Evolutionary conservation across 129 eudicot genomes (phyloP).

Genomic region (Heracleum sosnowskyi): DNA sequence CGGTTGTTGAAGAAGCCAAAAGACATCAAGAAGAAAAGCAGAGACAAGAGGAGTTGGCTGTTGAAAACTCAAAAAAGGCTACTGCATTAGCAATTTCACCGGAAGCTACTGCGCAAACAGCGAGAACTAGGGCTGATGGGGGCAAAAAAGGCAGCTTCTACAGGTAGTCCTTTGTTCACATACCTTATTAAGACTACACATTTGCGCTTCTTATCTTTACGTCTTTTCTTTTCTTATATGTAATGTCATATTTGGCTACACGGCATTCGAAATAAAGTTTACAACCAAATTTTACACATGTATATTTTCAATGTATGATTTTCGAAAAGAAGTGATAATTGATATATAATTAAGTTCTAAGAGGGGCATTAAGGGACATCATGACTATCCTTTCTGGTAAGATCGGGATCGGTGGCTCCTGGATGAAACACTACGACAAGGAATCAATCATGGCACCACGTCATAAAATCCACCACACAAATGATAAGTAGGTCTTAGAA

Average conservation of each 20-base stretch:
- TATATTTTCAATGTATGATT: too few species aligned
- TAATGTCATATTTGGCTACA: neutral
- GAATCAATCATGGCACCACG: neutral
- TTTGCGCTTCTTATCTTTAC: neutral
- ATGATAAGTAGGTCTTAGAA: neutral
- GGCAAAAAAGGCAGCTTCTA: conserved; percentile 22
- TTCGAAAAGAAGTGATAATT: too few species aligned
- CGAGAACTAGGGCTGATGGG: conserved; percentile 25
- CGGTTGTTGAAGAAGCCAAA: conserved; percentile 34
- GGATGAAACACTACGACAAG: neutral
- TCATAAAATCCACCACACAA: neutral
- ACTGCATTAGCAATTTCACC: conserved; percentile 30
- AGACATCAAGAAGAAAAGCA: neutral
- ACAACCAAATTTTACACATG: too few species aligned
- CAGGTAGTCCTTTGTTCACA: conserved; percentile 29
- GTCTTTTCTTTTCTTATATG: neutral
- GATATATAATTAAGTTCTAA: too few species aligned
- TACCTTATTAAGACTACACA: neutral
- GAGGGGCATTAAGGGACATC: neutral
- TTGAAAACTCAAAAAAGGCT: conserved; percentile 24
- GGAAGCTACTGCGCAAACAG: conserved; percentile 20
- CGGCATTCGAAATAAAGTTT: neutral
- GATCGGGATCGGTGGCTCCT: too few species aligned
- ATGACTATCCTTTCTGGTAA: too few species aligned
- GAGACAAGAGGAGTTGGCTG: conserved; percentile 24